Conservation (phyloP, 139 green algal genomes). For the Tetradesmus lagerheimii region DNA sequence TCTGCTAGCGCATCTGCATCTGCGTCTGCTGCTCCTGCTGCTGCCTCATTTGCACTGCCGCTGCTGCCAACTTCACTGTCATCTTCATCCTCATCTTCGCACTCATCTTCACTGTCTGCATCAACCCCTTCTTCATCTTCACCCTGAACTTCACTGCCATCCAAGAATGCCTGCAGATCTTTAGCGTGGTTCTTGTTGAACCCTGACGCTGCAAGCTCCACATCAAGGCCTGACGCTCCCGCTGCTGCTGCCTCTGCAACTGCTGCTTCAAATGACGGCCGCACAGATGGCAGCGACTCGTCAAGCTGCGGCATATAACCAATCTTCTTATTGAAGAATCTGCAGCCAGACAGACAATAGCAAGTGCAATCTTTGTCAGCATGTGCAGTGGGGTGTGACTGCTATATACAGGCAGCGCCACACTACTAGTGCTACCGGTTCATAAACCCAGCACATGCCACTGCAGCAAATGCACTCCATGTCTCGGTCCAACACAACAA, state of each 20-base stretch:
- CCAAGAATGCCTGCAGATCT: slow-evolving; percentile 41
- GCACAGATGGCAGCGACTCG: slow-evolving; percentile 4
- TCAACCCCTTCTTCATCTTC: neutral
- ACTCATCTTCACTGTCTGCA: neutral
- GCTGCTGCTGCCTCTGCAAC: slow-evolving; percentile 40
- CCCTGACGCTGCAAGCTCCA: slow-evolving; percentile 73
- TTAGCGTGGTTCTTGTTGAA: slow-evolving; percentile 75
- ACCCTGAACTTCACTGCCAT: slow-evolving; percentile 22
- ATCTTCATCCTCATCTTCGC: slow-evolving; percentile 4
- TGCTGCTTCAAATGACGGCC: slow-evolving; percentile 22
- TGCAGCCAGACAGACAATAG: slow-evolving; percentile 19
- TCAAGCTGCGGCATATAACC: slow-evolving; percentile 61
- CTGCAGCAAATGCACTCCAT: no score
- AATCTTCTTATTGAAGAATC: slow-evolving; percentile 86
- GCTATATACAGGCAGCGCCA: no score
- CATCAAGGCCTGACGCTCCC: slow-evolving; percentile 62
- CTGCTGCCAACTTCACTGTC: slow-evolving; percentile 14
- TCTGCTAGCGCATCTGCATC: neutral
- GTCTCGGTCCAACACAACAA: no score
- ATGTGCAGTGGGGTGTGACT: no score
- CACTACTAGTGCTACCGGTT: no score
- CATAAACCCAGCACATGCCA: no score
- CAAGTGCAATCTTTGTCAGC: neutral
- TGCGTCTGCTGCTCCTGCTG: neutral
- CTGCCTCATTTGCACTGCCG: neutral